These are phyloP conservation scores for Henckelia pumila DNA, from an alignment of 257 asterid species.

Conservation along the genomic window DNA sequence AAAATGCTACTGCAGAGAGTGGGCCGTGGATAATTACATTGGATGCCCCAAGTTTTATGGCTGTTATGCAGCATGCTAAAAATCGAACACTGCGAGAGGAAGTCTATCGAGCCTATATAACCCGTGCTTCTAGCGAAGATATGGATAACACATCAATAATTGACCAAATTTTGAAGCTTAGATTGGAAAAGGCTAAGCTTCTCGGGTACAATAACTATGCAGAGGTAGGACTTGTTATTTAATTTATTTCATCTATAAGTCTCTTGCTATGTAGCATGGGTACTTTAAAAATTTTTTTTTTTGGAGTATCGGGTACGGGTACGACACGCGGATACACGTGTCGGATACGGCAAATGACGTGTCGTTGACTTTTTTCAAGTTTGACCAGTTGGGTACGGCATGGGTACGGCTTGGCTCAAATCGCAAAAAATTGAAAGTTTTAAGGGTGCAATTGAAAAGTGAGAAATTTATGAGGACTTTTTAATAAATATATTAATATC, in stretches of 20 bases:
- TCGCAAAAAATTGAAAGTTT: too few relatives aligned
- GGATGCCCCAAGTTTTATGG: slow-evolving; percentile 88
- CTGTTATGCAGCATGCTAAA: slow-evolving; percentile 90
- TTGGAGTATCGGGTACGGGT: too few relatives aligned
- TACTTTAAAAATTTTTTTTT: too few relatives aligned
- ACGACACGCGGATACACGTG: too few relatives aligned
- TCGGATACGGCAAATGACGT: too few relatives aligned
- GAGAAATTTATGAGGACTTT: too few relatives aligned
- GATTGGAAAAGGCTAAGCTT: slow-evolving; percentile 91
- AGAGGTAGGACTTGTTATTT: slow-evolving; percentile 51
- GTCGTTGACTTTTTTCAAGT: too few relatives aligned
- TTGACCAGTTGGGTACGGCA: too few relatives aligned
- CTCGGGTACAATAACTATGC: slow-evolving; percentile 93
- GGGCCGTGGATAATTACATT: slow-evolving; percentile 96
- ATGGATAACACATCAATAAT: slow-evolving; percentile 76
- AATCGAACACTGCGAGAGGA: slow-evolving; percentile 90
- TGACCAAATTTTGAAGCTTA: slow-evolving; percentile 83
- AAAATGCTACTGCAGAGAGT: slow-evolving; percentile 83
- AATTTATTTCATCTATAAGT: slow-evolving; percentile 11
- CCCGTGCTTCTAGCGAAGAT: slow-evolving; percentile 93
- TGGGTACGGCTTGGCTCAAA: too few relatives aligned
- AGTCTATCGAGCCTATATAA: slow-evolving; percentile 81
- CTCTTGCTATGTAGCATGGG: too few relatives aligned
- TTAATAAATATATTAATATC: too few relatives aligned
- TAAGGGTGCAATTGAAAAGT: too few relatives aligned